Conservation (phyloP, 116 monocot species). For the Iris pallida region DNA sequence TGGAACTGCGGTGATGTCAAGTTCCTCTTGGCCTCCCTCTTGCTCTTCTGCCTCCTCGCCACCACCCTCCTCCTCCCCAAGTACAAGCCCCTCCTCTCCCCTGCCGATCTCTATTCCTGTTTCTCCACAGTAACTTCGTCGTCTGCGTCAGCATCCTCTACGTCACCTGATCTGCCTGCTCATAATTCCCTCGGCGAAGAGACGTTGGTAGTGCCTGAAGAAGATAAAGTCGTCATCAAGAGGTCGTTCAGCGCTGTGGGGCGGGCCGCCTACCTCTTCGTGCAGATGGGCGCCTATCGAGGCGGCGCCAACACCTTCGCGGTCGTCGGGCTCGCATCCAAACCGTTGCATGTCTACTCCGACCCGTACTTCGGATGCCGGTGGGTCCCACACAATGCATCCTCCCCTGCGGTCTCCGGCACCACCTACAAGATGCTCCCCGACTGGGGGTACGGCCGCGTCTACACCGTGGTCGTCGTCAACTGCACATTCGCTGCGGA, state of each 20-base stretch:
- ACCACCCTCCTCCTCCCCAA: slow-evolving; percentile 16
- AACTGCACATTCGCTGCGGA: slow-evolving; percentile 36
- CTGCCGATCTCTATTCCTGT: not conserved
- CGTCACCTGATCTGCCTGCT: not conserved
- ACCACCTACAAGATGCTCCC: slow-evolving; percentile 31
- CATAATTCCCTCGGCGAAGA: not conserved
- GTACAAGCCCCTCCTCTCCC: not conserved
- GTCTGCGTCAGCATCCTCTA: not conserved
- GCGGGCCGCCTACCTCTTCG: slow-evolving; percentile 50
- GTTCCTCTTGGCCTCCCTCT: slow-evolving; percentile 24
- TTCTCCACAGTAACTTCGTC: not conserved
- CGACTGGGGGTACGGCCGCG: slow-evolving; percentile 46
- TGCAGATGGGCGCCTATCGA: slow-evolving; percentile 67
- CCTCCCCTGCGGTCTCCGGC: slow-evolving; percentile 3
- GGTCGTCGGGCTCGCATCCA: slow-evolving; percentile 56
- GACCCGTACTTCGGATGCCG: slow-evolving; percentile 49
- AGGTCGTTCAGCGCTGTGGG: slow-evolving; percentile 32
- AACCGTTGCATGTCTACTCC: slow-evolving; percentile 53
- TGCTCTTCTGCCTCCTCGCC: slow-evolving; percentile 22
- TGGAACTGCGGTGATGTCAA: slow-evolving; percentile 20
- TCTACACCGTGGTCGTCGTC: slow-evolving; percentile 46
- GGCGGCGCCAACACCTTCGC: slow-evolving; percentile 52
- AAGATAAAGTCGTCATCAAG: not conserved
- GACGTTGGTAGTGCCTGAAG: no score
- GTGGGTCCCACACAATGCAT: slow-evolving; percentile 26